Evolutionary conservation across 2,329 filamentous ascomycete genomes (phyloP).

Genomic region (Venturia asperata): DNA sequence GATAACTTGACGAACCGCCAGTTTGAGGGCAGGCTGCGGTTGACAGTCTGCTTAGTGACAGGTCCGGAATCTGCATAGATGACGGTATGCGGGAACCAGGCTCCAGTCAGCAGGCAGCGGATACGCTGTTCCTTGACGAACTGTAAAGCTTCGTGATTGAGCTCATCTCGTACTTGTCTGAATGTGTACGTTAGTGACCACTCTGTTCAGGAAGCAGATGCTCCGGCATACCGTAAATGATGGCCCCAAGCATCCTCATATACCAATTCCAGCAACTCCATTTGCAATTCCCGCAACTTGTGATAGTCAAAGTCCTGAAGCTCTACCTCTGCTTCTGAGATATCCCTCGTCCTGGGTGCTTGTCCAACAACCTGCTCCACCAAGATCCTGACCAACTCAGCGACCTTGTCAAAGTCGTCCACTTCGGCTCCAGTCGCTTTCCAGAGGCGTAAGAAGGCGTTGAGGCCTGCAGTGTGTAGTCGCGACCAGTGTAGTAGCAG

Average conservation of each 20-base stretch:
- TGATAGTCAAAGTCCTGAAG: constrained; percentile 74
- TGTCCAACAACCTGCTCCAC: constrained; percentile 83
- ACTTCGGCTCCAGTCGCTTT: constrained; percentile 76
- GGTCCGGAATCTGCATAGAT: constrained; percentile 44
- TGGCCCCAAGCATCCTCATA: constrained; percentile 95
- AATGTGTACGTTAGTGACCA: neutral
- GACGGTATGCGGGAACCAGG: constrained; percentile 67
- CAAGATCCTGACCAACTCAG: constrained; percentile 82
- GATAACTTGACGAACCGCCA: constrained; percentile 86
- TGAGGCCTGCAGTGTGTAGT: constrained; percentile 75
- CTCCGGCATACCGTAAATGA: constrained; percentile 55
- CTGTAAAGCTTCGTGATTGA: constrained; percentile 83
- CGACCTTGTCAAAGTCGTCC: constrained; percentile 90
- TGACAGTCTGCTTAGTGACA: constrained; percentile 37
- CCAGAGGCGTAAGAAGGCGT: constrained; percentile 88
- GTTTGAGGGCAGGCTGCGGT: constrained; percentile 42
- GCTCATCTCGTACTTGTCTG: constrained; percentile 77
- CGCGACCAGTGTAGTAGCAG: constrained; percentile 88
- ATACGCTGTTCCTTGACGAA: constrained; percentile 97
- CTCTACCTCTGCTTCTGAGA: constrained; percentile 83
- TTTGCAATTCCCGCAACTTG: constrained; percentile 76
- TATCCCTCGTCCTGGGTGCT: constrained; percentile 71
- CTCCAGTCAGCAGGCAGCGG: constrained; percentile 76
- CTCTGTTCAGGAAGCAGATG: neutral
- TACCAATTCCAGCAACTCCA: constrained; percentile 82